phyloP scores from a whole-genome alignment of 2,329 filamentous ascomycete genomes.

The Fusarium nurragi region DNA sequence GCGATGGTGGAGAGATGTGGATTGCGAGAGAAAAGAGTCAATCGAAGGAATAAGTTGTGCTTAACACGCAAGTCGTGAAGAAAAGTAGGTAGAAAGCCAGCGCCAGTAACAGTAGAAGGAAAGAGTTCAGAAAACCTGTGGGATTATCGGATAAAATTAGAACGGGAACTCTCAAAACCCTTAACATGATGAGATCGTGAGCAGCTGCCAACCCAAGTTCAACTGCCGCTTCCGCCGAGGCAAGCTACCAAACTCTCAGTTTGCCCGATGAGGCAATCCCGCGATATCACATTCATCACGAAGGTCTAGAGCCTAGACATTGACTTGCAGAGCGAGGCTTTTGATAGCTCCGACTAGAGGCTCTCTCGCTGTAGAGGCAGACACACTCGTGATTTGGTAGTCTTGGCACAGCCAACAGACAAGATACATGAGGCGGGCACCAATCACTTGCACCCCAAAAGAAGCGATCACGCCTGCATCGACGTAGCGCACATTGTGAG shows the following conservation, averaged over 20 bases:
- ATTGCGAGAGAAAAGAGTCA: neutral
- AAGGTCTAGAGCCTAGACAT: neutral
- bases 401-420: neutral
- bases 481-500: constrained; percentile 14
- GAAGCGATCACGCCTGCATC: constrained; percentile 13
- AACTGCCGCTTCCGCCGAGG: constrained; percentile 11
- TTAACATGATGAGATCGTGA: constrained; percentile 1
- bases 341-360: constrained; percentile 19
- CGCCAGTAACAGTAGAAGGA: neutral
- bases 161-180: constrained; percentile 12
- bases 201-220: constrained; percentile 16
- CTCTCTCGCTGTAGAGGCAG: constrained; percentile 1
- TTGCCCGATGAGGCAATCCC: constrained; percentile 17
- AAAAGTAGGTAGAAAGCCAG: neutral
- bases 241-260: constrained; percentile 13
- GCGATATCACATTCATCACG: constrained; percentile 5
- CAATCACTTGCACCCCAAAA: constrained; percentile 23
- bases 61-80: neutral
- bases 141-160: constrained; percentile 10
- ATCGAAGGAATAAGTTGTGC: neutral
- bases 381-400: too few relatives aligned
- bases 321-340: constrained; percentile 8
- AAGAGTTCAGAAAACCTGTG: neutral
- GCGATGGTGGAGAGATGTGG: neutral
- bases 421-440: constrained; percentile 36